Conservation (phyloP, 2,329 filamentous ascomycete genomes). For the Pyrenophora tritici-repentis region DNA sequence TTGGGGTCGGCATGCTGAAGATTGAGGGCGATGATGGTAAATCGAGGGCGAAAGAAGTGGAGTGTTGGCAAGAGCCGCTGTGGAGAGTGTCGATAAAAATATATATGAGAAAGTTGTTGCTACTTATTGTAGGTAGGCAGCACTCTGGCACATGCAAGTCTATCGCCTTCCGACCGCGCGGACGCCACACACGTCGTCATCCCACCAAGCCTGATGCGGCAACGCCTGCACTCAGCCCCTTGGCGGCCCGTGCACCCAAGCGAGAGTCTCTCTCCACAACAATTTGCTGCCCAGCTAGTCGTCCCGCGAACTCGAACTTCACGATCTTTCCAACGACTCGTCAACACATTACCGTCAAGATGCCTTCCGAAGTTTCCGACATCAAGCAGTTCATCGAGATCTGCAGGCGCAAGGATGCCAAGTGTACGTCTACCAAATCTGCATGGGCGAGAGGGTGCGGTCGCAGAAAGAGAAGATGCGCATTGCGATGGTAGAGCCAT, state of each 20-base stretch:
- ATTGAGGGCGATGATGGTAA: neutral
- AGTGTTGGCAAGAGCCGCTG: neutral
- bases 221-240: constrained; percentile 30
- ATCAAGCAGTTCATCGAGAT: constrained; percentile 99
- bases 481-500: too few relatives aligned
- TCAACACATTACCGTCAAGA: constrained; percentile 66
- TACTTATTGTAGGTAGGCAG: constrained; percentile 14
- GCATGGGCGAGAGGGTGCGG: constrained; percentile 3
- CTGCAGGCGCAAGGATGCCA: constrained; percentile 99
- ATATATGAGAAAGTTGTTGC: neutral
- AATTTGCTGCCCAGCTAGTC: constrained; percentile 20
- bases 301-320: constrained; percentile 15
- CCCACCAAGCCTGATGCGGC: constrained; percentile 25
- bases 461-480: constrained; percentile 4
- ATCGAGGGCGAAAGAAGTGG: neutral
- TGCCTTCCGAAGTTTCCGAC: constrained; percentile 97
- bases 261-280: constrained; percentile 44
- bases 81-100: neutral
- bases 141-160: constrained; percentile 14
- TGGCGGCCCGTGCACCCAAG: constrained; percentile 40
- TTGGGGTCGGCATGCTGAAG: constrained; percentile 54
- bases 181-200: constrained; percentile 36
- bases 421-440: constrained; percentile 71
- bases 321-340: constrained; percentile 30
- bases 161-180: neutral